Evolutionary conservation across 495 filamentous ascomycete genomes (phyloP).

Genomic region (Letharia lupina): DNA sequence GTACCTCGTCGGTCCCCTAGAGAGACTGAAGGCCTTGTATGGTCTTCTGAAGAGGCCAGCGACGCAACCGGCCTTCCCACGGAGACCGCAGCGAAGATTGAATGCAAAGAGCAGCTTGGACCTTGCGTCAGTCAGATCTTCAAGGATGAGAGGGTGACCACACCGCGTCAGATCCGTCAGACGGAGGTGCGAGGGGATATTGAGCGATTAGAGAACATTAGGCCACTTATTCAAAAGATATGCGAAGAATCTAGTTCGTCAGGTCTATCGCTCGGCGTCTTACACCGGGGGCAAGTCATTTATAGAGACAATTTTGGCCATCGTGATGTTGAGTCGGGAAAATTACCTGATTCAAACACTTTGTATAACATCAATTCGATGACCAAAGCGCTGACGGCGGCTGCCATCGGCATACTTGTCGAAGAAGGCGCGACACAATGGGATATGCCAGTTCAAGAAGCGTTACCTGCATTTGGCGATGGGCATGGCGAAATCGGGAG

Average conservation of each 20-base stretch:
- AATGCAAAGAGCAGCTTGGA: not conserved
- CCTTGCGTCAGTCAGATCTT: not conserved
- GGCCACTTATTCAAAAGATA: slow-evolving; percentile 4
- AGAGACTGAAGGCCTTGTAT: not conserved
- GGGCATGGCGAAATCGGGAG: slow-evolving; percentile 7
- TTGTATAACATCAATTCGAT: slow-evolving; percentile 34
- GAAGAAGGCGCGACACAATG: slow-evolving; percentile 26
- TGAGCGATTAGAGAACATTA: slow-evolving; percentile 1
- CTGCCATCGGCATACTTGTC: slow-evolving; percentile 31
- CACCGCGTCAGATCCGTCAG: not conserved
- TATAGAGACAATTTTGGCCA: slow-evolving; percentile 27
- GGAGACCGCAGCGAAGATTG: not conserved
- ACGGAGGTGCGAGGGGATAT: not conserved
- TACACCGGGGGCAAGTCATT: slow-evolving; percentile 25
- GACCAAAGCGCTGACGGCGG: slow-evolving; percentile 33
- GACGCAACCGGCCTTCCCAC: not conserved
- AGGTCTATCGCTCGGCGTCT: slow-evolving; percentile 23
- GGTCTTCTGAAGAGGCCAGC: not conserved
- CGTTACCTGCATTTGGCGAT: slow-evolving; percentile 20
- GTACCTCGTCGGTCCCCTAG: not conserved
- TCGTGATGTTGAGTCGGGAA: slow-evolving; percentile 20
- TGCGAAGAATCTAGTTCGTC: slow-evolving; percentile 3
- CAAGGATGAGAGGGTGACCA: not conserved
- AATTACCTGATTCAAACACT: slow-evolving; percentile 26
- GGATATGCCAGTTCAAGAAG: slow-evolving; percentile 21